Percentiles rank a stretch among this genome's conserved stretches.
phyloP scores from a whole-genome alignment of 2,329 filamentous ascomycete species.

The Calcarisporium arbuscula region DNA sequence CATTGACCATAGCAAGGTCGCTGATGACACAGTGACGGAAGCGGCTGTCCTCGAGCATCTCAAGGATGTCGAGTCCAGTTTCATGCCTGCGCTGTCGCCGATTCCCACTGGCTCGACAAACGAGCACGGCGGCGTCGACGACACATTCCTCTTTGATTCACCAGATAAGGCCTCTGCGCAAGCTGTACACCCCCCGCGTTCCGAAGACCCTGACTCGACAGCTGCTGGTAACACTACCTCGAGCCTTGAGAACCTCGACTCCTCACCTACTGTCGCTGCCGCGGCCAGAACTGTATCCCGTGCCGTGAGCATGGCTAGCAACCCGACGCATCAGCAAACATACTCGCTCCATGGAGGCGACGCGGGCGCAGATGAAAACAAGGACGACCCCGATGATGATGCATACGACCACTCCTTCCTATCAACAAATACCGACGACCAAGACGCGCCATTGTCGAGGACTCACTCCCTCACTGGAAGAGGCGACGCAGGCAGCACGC shows the following conservation, averaged over 20 bases:
- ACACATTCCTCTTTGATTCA: slow-evolving; percentile 54
- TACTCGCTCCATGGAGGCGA: slow-evolving; percentile 9
- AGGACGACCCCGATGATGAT: slow-evolving; percentile 19
- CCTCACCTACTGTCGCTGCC: slow-evolving; percentile 50
- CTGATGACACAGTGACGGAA: slow-evolving; percentile 45
- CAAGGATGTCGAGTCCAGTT: slow-evolving; percentile 61
- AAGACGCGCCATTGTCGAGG: slow-evolving; percentile 22
- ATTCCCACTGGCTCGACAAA: slow-evolving; percentile 40
- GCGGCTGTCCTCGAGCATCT: slow-evolving; percentile 50
- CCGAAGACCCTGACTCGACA: slow-evolving; percentile 18
- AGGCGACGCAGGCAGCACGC: slow-evolving; percentile 39
- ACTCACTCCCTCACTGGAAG: slow-evolving; percentile 24
- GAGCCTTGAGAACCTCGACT: slow-evolving; percentile 46
- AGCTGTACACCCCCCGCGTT: slow-evolving; percentile 5
- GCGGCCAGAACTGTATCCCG: slow-evolving; percentile 48
- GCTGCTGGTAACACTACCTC: slow-evolving; percentile 38
- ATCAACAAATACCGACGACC: slow-evolving; percentile 21
- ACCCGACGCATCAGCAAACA: no score
- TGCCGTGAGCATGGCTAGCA: slow-evolving; percentile 40
- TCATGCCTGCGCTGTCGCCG: slow-evolving; percentile 52
- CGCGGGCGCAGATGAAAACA: slow-evolving; percentile 14
- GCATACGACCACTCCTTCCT: slow-evolving; percentile 23
- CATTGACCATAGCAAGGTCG: slow-evolving; percentile 24
- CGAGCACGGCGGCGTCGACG: slow-evolving; percentile 39
- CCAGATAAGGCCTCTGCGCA: slow-evolving; percentile 25